Conservation (phyloP, 2,329 filamentous ascomycete genomes). For the Ascochyta clinopodiicola region DNA sequence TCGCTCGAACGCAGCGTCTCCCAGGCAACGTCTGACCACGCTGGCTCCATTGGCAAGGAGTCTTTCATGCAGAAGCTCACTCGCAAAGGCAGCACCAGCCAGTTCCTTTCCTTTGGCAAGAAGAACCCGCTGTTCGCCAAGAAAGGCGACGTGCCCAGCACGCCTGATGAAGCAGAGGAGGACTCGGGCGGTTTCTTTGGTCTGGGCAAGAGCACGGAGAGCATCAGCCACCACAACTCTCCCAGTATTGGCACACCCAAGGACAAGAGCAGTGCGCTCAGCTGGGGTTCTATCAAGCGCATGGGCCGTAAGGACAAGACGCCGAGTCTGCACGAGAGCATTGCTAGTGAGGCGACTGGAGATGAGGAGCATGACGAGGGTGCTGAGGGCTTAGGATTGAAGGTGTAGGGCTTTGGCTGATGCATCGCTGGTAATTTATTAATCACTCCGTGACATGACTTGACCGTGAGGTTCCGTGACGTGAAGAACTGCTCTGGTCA, state of each 20-base stretch:
- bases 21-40: slow-evolving; percentile 45
- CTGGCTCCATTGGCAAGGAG: slow-evolving; percentile 50
- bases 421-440: background rate
- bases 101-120: slow-evolving; percentile 54
- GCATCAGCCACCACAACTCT: slow-evolving; percentile 40
- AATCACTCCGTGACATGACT: too few relatives aligned
- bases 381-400: slow-evolving; percentile 19
- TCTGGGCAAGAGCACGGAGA: slow-evolving; percentile 36
- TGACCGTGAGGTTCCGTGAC: too few relatives aligned
- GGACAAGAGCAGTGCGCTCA: slow-evolving; percentile 48
- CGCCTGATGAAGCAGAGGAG: slow-evolving; percentile 50
- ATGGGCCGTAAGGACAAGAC: slow-evolving; percentile 54
- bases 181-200: slow-evolving; percentile 34
- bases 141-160: slow-evolving; percentile 42
- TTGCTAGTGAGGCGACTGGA: slow-evolving; percentile 50
- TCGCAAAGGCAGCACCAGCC: slow-evolving; percentile 55
- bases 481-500: too few relatives aligned
- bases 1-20: slow-evolving; percentile 50
- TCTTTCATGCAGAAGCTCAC: slow-evolving; percentile 59
- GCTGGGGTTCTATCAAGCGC: slow-evolving; percentile 55
- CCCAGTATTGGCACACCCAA: slow-evolving; percentile 48
- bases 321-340: slow-evolving; percentile 55
- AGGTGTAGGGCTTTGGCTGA: slow-evolving; percentile 5
- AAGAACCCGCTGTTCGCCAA: slow-evolving; percentile 42
- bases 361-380: slow-evolving; percentile 50